phyloP scores from a whole-genome alignment of 2,329 filamentous ascomycete species.

The Colletotrichum navitas region DNA sequence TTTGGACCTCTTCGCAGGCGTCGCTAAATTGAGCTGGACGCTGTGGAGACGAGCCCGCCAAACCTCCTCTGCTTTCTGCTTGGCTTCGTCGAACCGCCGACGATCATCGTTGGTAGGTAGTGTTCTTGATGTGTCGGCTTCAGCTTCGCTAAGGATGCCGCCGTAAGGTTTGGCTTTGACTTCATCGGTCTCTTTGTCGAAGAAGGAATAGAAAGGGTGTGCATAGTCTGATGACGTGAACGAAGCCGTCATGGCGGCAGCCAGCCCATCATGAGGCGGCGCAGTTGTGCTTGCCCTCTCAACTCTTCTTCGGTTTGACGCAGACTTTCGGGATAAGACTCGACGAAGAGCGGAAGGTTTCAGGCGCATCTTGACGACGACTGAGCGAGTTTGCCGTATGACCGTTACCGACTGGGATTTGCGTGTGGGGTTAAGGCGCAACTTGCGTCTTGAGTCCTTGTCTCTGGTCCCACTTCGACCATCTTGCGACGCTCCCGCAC shows the following conservation, averaged over 20 bases:
- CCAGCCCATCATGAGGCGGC: constrained; percentile 45
- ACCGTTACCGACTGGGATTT: constrained; percentile 56
- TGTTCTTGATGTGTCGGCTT: constrained; percentile 92
- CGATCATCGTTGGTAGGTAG: constrained; percentile 85
- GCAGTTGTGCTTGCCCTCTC: constrained; percentile 50
- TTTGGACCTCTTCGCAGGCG: constrained; percentile 73
- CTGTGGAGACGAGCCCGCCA: constrained; percentile 78
- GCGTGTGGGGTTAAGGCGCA: constrained; percentile 65
- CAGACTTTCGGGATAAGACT: constrained; percentile 68
- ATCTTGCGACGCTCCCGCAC: constrained; percentile 52
- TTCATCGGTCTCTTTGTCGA: constrained; percentile 90
- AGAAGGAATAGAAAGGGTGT: constrained; percentile 88
- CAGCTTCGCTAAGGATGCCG: constrained; percentile 87
- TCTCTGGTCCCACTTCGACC: constrained; percentile 48
- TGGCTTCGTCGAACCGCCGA: constrained; percentile 88
- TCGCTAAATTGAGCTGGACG: constrained; percentile 73
- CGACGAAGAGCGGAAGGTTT: constrained; percentile 69
- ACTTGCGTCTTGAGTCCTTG: constrained; percentile 65
- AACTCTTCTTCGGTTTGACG: constrained; percentile 64
- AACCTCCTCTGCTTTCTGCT: constrained; percentile 90
- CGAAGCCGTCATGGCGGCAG: constrained; percentile 43
- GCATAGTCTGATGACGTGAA: constrained; percentile 66
- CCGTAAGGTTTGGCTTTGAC: constrained; percentile 94
- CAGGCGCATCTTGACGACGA: constrained; percentile 71
- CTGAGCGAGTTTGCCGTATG: constrained; percentile 36